These are phyloP conservation scores for Micromonas pusilla DNA, from an alignment of 139 green algal species.

Conservation along the genomic window DNA sequence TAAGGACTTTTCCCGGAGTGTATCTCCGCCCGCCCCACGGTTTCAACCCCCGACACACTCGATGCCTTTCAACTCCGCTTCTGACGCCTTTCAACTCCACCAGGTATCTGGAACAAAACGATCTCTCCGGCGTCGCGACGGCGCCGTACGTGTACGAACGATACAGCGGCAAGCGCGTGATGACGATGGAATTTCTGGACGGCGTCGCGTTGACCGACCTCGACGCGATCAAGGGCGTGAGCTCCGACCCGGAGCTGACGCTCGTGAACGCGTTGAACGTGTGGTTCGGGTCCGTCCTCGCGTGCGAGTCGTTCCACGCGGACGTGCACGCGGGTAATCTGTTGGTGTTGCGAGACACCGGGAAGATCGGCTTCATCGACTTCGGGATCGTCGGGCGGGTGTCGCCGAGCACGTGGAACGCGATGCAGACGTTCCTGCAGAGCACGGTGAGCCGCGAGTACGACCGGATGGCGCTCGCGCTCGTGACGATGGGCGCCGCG, in stretches of 20 bases:
- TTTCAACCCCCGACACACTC: too few species aligned
- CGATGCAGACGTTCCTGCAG: conserved; percentile 56
- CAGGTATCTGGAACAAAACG: conserved; percentile 29
- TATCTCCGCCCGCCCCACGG: too few species aligned
- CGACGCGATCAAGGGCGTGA: conserved; percentile 52
- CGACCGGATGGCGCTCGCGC: conserved; percentile 62
- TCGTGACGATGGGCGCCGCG: conserved; percentile 49
- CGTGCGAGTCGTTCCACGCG: conserved; percentile 87
- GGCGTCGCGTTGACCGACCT: conserved; percentile 89
- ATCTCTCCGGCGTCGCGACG: conserved; percentile 25
- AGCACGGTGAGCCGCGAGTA: conserved; percentile 59
- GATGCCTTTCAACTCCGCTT: too few species aligned
- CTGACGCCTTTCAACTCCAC: too few species aligned
- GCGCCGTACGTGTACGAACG: conserved; percentile 38
- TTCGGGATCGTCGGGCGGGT: conserved; percentile 85
- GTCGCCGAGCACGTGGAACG: conserved; percentile 39
- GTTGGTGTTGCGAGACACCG: conserved; percentile 64
- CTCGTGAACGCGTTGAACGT: conserved; percentile 91
- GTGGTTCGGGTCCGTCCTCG: conserved; percentile 70
- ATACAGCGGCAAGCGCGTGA: conserved; percentile 47
- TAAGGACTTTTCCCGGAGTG: too few species aligned
- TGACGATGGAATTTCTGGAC: conserved; percentile 85
- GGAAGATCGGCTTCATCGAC: conserved; percentile 45
- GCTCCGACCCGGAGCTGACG: conserved; percentile 34
- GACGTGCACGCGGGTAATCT: conserved; percentile 95